Evolutionary conservation across 192 early-diverging fungal species (phyloP), one percentile per base, ranked within the genome.

Genomic region (Backusella morwellensis): DNA sequence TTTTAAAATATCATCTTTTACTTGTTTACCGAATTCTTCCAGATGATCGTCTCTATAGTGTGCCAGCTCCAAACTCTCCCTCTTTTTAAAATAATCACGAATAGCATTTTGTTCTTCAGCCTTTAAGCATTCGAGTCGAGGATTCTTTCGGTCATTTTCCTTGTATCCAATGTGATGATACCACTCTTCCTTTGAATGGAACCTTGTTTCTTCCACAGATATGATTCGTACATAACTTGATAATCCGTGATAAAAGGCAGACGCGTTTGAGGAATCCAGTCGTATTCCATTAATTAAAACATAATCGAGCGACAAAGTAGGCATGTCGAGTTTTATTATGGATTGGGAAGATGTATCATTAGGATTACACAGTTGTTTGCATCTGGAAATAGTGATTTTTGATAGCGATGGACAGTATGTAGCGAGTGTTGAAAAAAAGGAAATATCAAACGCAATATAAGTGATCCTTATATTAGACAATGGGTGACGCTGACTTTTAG

Each of bases 161-260:
- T 63, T 23, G n/a, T 70, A 70, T 11, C 68, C 68, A 23, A 17
- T 38, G 11, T 70, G 68, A 1, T 38, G 15, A 36, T 40, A 40
- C 68, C 68, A 70, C 7, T 41, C 36, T n/a, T 41, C 21, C n/a
- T 35, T 70, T n/a, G 56, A 63, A 29, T 63, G 11, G 4, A 1
- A 0, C n/a, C 35, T 17, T 38, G 21, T 35, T 21, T 70, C 38
- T 41, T 70, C 35, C 21, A 70, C 36, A 23, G 35, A 40, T 8
- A 38, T 38, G 7, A 70, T 41, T 21, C 36, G 35, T 70, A 36
- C n/a, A 38, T 70, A 70, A 70, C 68, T 70, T 23, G 68, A 70
- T 36, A 41, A 17, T 14, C 68, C 68, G 7, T 70, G 68, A 23
- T 23, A 23, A 36, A 40, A 70, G 3, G 38, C 9, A 23, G 19